A percentile compares a stretch with the other conserved stretches of the same genome.
Conservation (phyloP, 352 stramenopile species). For the Phytophthora palmivora region DNA sequence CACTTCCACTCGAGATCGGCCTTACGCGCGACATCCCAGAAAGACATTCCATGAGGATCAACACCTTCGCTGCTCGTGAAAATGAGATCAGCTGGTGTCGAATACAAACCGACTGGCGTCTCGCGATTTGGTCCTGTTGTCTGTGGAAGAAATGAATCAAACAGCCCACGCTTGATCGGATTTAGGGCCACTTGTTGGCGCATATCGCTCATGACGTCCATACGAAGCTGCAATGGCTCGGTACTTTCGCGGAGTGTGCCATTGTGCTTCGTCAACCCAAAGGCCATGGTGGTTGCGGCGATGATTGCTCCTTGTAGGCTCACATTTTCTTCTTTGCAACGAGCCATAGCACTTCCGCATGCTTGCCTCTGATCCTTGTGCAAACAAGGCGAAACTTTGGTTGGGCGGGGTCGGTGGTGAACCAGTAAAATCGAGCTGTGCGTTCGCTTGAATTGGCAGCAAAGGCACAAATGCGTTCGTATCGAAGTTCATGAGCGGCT, state of each 20-base stretch:
- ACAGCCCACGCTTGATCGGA: constrained; percentile 24
- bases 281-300: constrained; percentile 52
- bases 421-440: constrained; percentile 53
- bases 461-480: constrained; percentile 53
- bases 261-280: constrained; percentile 44
- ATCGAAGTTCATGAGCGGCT: constrained; percentile 68
- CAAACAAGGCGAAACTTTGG: constrained; percentile 57
- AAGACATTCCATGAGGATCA: constrained; percentile 34
- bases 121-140: constrained; percentile 16
- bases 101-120: constrained; percentile 57
- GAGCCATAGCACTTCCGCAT: constrained; percentile 48
- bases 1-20: constrained; percentile 59
- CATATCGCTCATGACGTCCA: constrained; percentile 59
- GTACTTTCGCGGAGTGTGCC: constrained; percentile 36
- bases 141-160: constrained; percentile 12
- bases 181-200: constrained; percentile 33
- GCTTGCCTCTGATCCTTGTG: constrained; percentile 43
- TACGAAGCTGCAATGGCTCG: constrained; percentile 49
- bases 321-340: constrained; percentile 48
- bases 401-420: constrained; percentile 40
- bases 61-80: constrained; percentile 63
- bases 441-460: constrained; percentile 43
- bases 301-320: constrained; percentile 56
- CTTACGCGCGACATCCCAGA: constrained; percentile 63
- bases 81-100: constrained; percentile 47